Percentiles rank a stretch among this genome's conserved stretches.
These are phyloP conservation scores for Pseudonectria buxi DNA, from an alignment of 2,329 filamentous ascomycete species.

Conservation along the genomic window DNA sequence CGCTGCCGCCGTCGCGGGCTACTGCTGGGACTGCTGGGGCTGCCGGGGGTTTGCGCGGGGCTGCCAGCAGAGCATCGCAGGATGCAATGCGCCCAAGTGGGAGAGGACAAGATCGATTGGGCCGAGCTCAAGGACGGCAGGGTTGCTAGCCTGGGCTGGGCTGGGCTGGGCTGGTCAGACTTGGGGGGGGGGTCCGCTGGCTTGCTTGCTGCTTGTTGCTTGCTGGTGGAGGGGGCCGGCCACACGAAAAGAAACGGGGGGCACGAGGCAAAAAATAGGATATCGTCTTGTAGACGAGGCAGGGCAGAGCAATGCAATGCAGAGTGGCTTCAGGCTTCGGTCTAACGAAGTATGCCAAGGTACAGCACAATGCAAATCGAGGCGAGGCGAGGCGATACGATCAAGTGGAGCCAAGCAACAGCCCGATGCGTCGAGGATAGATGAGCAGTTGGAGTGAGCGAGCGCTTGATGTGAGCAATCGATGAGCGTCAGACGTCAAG, in stretches of 20 bases:
- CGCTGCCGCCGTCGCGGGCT: conserved; percentile 12
- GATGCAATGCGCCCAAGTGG: conserved; percentile 26
- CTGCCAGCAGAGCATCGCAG: conserved; percentile 28
- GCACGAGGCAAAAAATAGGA: too few relatives aligned
- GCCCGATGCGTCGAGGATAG: background rate
- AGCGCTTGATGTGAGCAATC: conserved; percentile 1
- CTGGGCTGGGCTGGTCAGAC: conserved; percentile 7
- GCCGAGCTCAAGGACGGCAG: conserved; percentile 4
- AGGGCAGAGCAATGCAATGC: background rate
- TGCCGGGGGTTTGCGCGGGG: conserved; percentile 23
- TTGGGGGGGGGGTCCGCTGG: conserved; percentile 2
- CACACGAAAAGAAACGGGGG: too few relatives aligned
- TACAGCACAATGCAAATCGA: background rate
- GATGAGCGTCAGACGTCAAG: conserved; percentile 12
- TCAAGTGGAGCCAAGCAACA: too few relatives aligned
- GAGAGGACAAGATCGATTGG: conserved; percentile 14
- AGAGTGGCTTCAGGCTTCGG: too few relatives aligned
- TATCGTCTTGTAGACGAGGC: too few relatives aligned
- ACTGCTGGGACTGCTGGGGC: conserved; percentile 21
- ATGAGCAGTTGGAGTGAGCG: background rate
- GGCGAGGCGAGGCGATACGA: background rate
- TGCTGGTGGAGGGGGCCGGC: too few relatives aligned
- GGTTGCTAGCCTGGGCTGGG: conserved; percentile 9
- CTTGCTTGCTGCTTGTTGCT: too few relatives aligned
- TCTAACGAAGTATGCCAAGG: too few relatives aligned